Evolutionary conservation across 140 eudicot species (phyloP), one percentile per base, ranked within the genome.

Genomic region (Flaveria floridana): DNA sequence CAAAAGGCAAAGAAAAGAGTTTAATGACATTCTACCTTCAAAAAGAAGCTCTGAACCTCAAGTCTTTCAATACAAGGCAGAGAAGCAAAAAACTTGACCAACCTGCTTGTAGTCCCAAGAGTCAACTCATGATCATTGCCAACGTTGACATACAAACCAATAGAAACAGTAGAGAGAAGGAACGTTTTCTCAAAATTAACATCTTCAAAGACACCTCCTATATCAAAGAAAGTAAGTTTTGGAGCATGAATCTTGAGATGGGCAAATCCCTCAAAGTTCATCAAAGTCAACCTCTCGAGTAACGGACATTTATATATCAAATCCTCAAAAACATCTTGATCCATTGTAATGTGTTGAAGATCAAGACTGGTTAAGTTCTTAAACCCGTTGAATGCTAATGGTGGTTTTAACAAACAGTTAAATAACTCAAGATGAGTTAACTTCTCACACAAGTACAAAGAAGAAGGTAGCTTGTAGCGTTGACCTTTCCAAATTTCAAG

Each of bases 401-500:
- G 96, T 58, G 96, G 96, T 66, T 79, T 87, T 18, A 92, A 34
- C 53, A 87, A 82, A 75, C 96, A 92, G 78, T 92, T 92, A 74
- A 92, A 92, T 4, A 92, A 82, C 87, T 92, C 96, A 10, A 89
- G 72, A 76, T 92, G 95, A 37, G 85, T 73, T 63, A 92, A 52
- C 66, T 87, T 87, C 57, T 89, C 91, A 65, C 87, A 92, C 53
- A 74, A 73, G 82, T 82, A 92, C 42, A 92, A 58, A 11, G 90
- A 84, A 75, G 96, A 86, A 71, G 90, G 98, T 75, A 92, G 86
- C 86, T 80, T 87, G 88, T 92, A 92, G 6, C 95, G 95, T 72
- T 86, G 92, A 28, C 95, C 96, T 80, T 92, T 89, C 97, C 97
- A 91, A 39, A 91, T 91, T 66, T 91, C 97, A n/a, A 91, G 90